Conservation (phyloP, 2,329 filamentous ascomycete species). For the Colletotrichum tamarilloi region DNA sequence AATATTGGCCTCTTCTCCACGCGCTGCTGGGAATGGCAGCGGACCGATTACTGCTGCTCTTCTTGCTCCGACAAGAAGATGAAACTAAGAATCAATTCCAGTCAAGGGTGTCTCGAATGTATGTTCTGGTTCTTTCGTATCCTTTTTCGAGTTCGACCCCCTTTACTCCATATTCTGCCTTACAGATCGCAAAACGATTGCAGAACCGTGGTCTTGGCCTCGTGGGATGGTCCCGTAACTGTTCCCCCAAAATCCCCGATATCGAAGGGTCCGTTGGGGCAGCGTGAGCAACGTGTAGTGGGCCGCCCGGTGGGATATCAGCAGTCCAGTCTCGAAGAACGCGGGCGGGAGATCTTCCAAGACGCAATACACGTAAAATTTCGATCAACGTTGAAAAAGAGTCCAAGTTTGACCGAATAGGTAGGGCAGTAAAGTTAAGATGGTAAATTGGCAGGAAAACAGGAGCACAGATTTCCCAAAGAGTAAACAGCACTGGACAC, state of each 20-base stretch:
- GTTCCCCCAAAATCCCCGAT: neutral
- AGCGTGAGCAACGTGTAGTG: neutral
- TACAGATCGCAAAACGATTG: neutral
- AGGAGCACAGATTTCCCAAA: neutral
- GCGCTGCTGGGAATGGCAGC: neutral
- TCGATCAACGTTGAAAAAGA: neutral
- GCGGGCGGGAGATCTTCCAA: conserved; percentile 2
- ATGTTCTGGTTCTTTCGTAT: neutral
- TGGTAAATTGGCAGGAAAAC: neutral
- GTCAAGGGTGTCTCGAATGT: neutral
- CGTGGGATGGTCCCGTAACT: neutral
- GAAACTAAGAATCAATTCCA: neutral
- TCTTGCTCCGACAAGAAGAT: neutral
- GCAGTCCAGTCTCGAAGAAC: neutral
- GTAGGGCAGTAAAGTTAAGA: neutral
- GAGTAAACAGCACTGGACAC: neutral
- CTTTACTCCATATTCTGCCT: neutral
- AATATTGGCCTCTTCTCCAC: neutral
- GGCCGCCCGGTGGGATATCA: neutral
- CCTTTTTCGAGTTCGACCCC: neutral
- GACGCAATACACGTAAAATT: neutral
- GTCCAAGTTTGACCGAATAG: neutral
- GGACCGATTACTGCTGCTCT: neutral
- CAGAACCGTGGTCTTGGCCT: neutral
- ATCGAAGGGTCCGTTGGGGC: neutral